phyloP scores from a whole-genome alignment of 2,329 filamentous ascomycete genomes.

The Diplodia scrobiculata region DNA sequence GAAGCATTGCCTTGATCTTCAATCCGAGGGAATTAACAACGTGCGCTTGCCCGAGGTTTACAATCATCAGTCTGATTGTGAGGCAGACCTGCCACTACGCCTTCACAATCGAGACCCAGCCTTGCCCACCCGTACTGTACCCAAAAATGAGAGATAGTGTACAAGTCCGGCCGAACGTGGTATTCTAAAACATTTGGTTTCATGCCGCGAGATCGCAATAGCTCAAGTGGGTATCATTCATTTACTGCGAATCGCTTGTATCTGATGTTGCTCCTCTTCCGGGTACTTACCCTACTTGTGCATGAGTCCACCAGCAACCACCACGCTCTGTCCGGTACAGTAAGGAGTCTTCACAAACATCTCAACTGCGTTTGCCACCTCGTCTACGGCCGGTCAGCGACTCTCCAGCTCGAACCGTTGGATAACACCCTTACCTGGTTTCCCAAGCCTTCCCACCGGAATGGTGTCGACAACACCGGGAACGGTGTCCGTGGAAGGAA shows the following conservation, averaged over 20 bases:
- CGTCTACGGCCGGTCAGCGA: neutral
- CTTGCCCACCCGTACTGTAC: neutral
- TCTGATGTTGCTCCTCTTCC: neutral
- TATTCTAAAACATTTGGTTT: no score
- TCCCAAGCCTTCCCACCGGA: constrained; percentile 35
- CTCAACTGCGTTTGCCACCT: constrained; percentile 35
- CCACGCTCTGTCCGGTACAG: constrained; percentile 36
- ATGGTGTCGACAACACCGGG: constrained; percentile 34
- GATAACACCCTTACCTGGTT: constrained; percentile 29
- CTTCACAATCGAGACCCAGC: neutral
- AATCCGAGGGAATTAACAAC: neutral
- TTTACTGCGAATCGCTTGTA: neutral
- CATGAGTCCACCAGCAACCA: constrained; percentile 37
- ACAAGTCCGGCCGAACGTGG: neutral
- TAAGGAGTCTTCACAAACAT: constrained; percentile 38
- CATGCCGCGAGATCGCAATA: neutral
- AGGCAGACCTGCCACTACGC: neutral
- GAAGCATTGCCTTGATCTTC: neutral
- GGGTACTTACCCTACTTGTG: constrained; percentile 32
- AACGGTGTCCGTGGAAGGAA: constrained; percentile 33
- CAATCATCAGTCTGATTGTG: neutral
- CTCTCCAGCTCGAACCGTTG: neutral
- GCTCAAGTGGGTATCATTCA: constrained; percentile 6
- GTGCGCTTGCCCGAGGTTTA: neutral
- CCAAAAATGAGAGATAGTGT: neutral